phyloP scores from a whole-genome alignment of 345 rosid species.

The Brassica napus region Da-Ae NC_063436.1:12106501-12107000 shows the following conservation, averaged over 20 bases:
- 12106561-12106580: constrained; percentile 34
- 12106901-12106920: constrained; percentile 90
- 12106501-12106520: constrained; percentile 21
- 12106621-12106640: constrained; percentile 23
- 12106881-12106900: constrained; percentile 70
- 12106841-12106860: background rate
- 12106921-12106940: constrained; percentile 87
- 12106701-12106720: constrained; percentile 40
- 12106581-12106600: constrained; percentile 22
- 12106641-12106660: constrained; percentile 34
- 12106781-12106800: constrained; percentile 35
- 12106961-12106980: constrained; percentile 74
- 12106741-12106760: constrained; percentile 46
- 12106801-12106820: constrained; percentile 45
- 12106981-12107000: constrained; percentile 63
- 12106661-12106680: constrained; percentile 22
- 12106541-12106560: constrained; percentile 33
- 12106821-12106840: constrained; percentile 13
- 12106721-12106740: constrained; percentile 43
- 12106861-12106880: background rate
- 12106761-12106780: constrained; percentile 38
- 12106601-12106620: constrained; percentile 16
- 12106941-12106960: constrained; percentile 49
- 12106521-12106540: constrained; percentile 24
- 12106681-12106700: constrained; percentile 16